Evolutionary conservation across 768 basidiomycete genomes (phyloP).

Genomic region (Russula olivacea): DNA sequence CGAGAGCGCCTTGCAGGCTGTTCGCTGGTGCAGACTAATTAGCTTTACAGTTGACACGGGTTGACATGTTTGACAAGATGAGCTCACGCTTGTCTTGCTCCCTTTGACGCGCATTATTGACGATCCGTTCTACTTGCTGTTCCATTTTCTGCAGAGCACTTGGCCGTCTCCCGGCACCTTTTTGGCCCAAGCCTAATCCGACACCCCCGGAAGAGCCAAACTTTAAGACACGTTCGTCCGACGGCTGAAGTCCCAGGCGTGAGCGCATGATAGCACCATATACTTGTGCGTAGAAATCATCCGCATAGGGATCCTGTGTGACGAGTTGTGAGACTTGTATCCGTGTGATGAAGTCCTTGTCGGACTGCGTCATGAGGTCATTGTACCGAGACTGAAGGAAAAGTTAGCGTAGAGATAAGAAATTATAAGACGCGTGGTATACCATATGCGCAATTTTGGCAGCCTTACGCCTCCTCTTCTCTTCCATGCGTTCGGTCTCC

Average conservation of each 20-base stretch:
- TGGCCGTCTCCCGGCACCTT: conserved; percentile 61
- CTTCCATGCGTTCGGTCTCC: conserved; percentile 85
- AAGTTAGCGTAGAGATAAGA: background rate
- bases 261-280: conserved; percentile 81
- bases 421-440: conserved; percentile 24
- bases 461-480: conserved; percentile 72
- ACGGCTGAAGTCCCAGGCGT: conserved; percentile 63
- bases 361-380: conserved; percentile 93
- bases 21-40: conserved; percentile 39
- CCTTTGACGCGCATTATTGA: conserved; percentile 80
- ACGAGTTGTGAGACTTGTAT: conserved; percentile 98
- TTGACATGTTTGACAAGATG: conserved; percentile 30
- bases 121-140: conserved; percentile 92
- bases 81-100: conserved; percentile 74
- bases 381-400: conserved; percentile 74
- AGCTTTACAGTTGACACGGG: conserved; percentile 1
- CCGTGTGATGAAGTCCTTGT: conserved; percentile 99
- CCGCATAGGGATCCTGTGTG: conserved; percentile 93
- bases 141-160: conserved; percentile 92
- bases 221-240: conserved; percentile 76
- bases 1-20: conserved; percentile 87
- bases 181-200: conserved; percentile 71
- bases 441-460: conserved; percentile 90
- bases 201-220: conserved; percentile 81
- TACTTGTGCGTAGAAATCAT: conserved; percentile 98